phyloP scores from a whole-genome alignment of 1,284 basidiomycete species.

The Neonothopanus nambi region DNA sequence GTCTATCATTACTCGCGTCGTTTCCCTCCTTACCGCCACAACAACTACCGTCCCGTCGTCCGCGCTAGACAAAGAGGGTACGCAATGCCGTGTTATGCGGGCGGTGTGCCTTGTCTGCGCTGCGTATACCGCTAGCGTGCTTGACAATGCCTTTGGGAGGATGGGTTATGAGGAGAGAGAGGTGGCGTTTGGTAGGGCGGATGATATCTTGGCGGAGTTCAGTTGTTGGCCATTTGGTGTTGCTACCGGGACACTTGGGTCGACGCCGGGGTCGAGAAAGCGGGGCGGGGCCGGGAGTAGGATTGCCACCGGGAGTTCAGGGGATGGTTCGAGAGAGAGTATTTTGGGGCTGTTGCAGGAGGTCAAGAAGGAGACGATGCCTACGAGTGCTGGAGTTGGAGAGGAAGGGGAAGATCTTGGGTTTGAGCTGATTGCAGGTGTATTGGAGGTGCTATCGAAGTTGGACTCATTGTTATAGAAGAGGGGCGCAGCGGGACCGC shows the following conservation, averaged over 20 bases:
- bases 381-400: background rate
- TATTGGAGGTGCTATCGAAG: conserved; percentile 87
- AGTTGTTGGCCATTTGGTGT: conserved; percentile 86
- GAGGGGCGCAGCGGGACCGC: no score
- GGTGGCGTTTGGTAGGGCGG: conserved; percentile 86
- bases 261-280: conserved; percentile 5
- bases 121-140: conserved; percentile 90
- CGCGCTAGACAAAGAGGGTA: conserved; percentile 76
- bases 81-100: conserved; percentile 77
- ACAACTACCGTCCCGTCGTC: conserved; percentile 78
- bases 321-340: conserved; percentile 63
- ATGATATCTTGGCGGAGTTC: conserved; percentile 91
- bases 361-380: conserved; percentile 67
- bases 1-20: conserved; percentile 73
- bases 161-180: conserved; percentile 90
- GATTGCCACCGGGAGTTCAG: conserved; percentile 54
- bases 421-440: conserved; percentile 88
- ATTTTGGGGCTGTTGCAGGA: conserved; percentile 80
- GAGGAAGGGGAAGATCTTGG: conserved; percentile 67
- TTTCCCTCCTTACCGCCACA: conserved; percentile 78
- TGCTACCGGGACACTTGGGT: conserved; percentile 23
- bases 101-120: conserved; percentile 85
- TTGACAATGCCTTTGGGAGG: conserved; percentile 88
- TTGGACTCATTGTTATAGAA: conserved; percentile 75
- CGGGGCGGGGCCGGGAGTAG: conserved; percentile 22